Base-by-base conservation (phyloP, 169 alveolate genomes). In the Plasmodium gaboni region DNA sequence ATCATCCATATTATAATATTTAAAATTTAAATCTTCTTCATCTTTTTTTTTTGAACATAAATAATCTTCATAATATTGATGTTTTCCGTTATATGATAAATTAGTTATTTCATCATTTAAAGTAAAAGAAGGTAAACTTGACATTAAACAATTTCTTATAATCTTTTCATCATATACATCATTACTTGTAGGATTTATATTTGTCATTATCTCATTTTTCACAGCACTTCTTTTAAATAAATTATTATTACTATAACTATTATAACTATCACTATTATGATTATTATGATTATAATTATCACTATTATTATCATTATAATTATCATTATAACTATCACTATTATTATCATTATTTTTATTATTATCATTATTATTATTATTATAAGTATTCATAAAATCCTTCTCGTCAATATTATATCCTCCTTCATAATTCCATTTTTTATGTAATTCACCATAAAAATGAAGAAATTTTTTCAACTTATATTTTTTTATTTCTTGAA, bases 31-130 rank as follows among this genome's bases (percentile, higher is more conserved):
- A 24, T 90, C 93, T 8, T 87, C 92, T 10, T 88, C 57, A 17
- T 63, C 74, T 24, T 68, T 69, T 67, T 85, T 65, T 17, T 17
- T 13, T 17, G 26, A 44, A 7, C 61, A 19, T 57, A 71, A 17
- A 38, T 46, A 71, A n/a, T 67, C 46, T n/a, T 67, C 88, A 48
- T 60, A 74, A 26, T 64, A 65, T 42, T 70, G 86, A 46, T 67
- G 42, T 67, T 57, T 60, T 3, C 48, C 80, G 6, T 44, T 63
- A 6, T 48, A 72, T 7, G 74, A 68, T 12, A 61, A 26, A 24
- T 69, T 88, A 1, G 42, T 89, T 42, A 93, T 94, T 46, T 93
- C 96, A 12, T 88, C 86, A 53, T 78, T 78, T 28, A 78, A 26
- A 0, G 42, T 17, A 65, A 78, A 78, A 1, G 89, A 78, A 0